phyloP scores from a whole-genome alignment of 108 stramenopile species.

The Ochromonas danica region DNA sequence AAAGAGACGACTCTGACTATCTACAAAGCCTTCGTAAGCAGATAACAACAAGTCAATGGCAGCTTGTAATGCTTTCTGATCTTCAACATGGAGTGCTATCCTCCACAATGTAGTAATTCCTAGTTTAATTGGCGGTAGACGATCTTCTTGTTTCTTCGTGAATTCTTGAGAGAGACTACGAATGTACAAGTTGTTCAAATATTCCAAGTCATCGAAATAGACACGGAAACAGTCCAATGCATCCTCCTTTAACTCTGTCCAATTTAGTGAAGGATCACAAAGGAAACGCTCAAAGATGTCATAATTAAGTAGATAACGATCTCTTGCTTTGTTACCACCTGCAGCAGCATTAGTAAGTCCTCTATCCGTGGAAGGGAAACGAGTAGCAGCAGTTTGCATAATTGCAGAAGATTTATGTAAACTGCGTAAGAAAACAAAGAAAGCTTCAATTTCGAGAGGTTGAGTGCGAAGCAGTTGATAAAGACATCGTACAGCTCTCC shows the following conservation, averaged over 20 bases:
- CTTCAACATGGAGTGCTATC: conserved; percentile 31
- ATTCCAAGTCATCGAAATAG: conserved; percentile 43
- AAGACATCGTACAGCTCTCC: too few species aligned
- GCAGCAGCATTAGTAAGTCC: too few species aligned
- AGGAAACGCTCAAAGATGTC: neutral
- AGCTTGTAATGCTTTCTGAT: neutral
- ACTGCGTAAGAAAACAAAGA: neutral
- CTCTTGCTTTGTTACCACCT: too few species aligned
- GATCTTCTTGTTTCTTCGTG: neutral
- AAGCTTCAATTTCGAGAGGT: neutral
- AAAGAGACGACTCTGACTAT: too few species aligned
- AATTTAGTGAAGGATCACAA: conserved; percentile 30
- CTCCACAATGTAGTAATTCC: conserved; percentile 53
- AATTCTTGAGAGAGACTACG: too few species aligned
- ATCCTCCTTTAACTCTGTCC: conserved; percentile 45
- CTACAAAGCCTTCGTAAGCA: neutral
- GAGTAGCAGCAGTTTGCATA: too few species aligned
- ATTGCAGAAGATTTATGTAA: too few species aligned
- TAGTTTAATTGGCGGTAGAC: neutral
- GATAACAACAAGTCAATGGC: conserved; percentile 21
- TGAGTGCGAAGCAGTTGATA: neutral
- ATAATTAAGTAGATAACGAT: too few species aligned
- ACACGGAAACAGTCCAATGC: conserved; percentile 56
- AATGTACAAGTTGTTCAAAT: neutral
- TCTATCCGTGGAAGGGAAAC: too few species aligned